phyloP scores from a whole-genome alignment of 805 yeast genomes.

The Yarrowia sp. region DNA sequence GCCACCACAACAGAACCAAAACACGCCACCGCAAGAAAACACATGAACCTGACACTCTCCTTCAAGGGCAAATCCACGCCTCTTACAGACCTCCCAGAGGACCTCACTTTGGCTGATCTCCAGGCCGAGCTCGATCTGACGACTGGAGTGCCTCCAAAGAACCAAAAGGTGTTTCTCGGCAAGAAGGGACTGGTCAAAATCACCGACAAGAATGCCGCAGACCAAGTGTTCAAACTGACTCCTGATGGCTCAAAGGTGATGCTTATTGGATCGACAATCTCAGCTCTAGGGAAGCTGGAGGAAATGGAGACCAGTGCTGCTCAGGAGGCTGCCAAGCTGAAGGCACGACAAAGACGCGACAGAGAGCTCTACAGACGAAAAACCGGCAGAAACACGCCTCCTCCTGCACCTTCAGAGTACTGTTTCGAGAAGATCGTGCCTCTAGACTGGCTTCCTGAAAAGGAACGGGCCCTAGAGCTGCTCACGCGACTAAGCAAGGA shows the following conservation, averaged over 20 bases:
- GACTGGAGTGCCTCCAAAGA: slow-evolving; percentile 36
- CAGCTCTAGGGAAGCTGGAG: slow-evolving; percentile 33
- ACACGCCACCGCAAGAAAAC: background rate
- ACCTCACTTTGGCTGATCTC: slow-evolving; percentile 31
- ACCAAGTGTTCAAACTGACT: slow-evolving; percentile 22
- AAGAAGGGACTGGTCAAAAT: slow-evolving; percentile 34
- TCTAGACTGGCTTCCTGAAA: slow-evolving; percentile 33
- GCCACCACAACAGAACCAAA: background rate
- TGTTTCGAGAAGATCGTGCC: slow-evolving; percentile 23
- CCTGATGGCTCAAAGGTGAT: slow-evolving; percentile 32
- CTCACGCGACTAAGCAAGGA: slow-evolving; percentile 39
- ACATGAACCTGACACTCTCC: slow-evolving; percentile 31
- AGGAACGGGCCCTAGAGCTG: slow-evolving; percentile 36
- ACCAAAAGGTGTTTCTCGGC: slow-evolving; percentile 38
- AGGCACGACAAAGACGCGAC: slow-evolving; percentile 20
- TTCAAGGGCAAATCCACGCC: slow-evolving; percentile 30
- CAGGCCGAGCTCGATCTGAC: slow-evolving; percentile 34
- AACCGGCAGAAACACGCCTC: slow-evolving; percentile 26
- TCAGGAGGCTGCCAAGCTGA: slow-evolving; percentile 27
- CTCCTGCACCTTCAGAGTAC: slow-evolving; percentile 24
- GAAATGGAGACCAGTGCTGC: slow-evolving; percentile 30
- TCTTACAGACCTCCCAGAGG: slow-evolving; percentile 28
- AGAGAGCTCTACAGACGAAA: slow-evolving; percentile 2
- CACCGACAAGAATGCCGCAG: slow-evolving; percentile 27
- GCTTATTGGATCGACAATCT: slow-evolving; percentile 38